phyloP scores from a whole-genome alignment of 2,329 filamentous ascomycete species.

The Pseudonectria foliicola region DNA sequence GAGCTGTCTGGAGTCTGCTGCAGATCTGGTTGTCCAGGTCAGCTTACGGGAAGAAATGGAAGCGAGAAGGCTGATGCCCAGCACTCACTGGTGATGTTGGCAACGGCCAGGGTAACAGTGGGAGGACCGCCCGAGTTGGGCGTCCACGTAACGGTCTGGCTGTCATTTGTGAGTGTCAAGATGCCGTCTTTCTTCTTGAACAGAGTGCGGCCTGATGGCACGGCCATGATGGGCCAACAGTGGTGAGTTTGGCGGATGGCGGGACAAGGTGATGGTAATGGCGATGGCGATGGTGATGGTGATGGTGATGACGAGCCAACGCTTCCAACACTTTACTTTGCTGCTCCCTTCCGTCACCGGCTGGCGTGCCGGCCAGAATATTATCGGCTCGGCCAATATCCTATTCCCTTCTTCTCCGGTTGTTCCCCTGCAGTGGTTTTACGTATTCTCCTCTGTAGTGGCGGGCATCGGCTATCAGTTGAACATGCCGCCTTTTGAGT shows the following conservation, averaged over 20 bases:
- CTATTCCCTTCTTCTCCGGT: no score
- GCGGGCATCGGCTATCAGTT: no score
- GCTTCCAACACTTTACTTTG: no score
- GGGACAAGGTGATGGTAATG: no score
- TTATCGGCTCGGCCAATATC: no score
- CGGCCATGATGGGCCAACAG: no score
- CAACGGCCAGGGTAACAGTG: constrained; percentile 61
- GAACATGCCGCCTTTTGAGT: neutral
- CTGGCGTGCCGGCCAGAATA: no score
- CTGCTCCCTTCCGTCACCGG: no score
- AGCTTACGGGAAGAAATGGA: constrained; percentile 1
- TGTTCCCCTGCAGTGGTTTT: no score
- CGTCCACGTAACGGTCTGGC: constrained; percentile 73
- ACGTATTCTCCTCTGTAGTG: no score
- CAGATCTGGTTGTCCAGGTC: constrained; percentile 53
- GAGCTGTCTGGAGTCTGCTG: constrained; percentile 89
- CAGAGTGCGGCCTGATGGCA: constrained; percentile 58
- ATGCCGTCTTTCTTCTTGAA: constrained; percentile 97
- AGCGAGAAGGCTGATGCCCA: constrained; percentile 4
- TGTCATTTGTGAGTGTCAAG: constrained; percentile 67
- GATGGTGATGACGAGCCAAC: no score
- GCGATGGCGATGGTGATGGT: no score
- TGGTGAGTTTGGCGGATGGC: constrained; percentile 7
- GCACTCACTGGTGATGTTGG: constrained; percentile 71
- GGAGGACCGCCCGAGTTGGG: constrained; percentile 59